phyloP scores from a whole-genome alignment of 2,329 filamentous ascomycete species.

The Botryosphaeria dothidea region DNA sequence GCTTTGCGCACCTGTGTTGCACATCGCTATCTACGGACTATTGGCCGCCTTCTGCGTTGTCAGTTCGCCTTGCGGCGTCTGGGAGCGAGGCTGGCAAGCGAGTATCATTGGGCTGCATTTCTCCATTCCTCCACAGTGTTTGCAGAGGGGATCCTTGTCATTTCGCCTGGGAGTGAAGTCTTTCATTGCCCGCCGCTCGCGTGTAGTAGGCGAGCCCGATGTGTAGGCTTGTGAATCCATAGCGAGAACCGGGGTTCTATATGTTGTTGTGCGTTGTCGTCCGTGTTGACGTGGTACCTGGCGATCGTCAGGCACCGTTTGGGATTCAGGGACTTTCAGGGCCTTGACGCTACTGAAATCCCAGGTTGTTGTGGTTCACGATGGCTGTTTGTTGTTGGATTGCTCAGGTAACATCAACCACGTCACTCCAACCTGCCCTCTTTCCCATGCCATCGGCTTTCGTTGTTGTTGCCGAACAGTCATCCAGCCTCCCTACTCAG shows the following conservation, averaged over 20 bases:
- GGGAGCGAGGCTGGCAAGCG: background rate
- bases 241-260: background rate
- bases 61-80: background rate
- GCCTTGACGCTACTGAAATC: background rate
- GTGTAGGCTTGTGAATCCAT: background rate
- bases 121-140: background rate
- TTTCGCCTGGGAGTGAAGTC: background rate
- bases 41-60: background rate
- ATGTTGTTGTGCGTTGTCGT: background rate
- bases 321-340: background rate
- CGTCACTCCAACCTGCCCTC: background rate
- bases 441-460: background rate
- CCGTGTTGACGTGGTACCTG: background rate
- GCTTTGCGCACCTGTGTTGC: background rate
- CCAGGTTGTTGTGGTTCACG: background rate
- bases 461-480: background rate
- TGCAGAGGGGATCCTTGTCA: background rate
- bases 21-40: background rate
- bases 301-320: constrained; percentile 2
- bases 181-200: background rate
- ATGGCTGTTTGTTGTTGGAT: background rate
- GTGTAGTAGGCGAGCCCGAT: background rate
- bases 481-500: background rate
- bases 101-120: background rate
- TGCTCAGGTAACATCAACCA: background rate